Evolutionary conservation across 2,329 filamentous ascomycete species (phyloP).

Genomic region (Colletotrichum chrysophilum): DNA sequence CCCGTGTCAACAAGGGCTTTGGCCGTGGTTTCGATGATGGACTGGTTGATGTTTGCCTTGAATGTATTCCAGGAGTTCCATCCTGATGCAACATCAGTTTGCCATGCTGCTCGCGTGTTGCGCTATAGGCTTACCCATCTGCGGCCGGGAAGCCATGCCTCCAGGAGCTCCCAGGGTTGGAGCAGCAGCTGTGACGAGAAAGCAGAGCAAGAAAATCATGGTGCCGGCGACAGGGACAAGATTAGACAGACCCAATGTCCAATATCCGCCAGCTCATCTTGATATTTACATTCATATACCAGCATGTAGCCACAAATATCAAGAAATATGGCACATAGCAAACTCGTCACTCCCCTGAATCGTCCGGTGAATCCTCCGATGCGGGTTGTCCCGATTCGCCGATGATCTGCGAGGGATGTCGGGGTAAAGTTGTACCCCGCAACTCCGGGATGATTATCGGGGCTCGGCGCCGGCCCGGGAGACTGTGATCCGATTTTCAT

Average conservation of each 20-base stretch:
- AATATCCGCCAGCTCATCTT: not conserved
- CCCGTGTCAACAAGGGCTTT: not conserved
- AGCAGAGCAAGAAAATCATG: not conserved
- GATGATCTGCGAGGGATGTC: not conserved
- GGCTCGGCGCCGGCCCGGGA: not conserved
- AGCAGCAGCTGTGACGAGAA: not conserved
- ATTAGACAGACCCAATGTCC: not conserved
- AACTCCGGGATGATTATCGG: not conserved
- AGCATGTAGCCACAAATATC: not conserved
- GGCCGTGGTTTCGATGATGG: constrained; percentile 21
- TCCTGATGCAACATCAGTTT: not conserved
- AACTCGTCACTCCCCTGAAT: not conserved
- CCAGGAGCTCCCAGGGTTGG: not conserved
- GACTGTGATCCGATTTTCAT: not conserved
- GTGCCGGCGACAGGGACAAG: not conserved
- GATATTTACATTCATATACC: not conserved
- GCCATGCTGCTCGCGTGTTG: not conserved
- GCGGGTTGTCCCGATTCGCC: not conserved
- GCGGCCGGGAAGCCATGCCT: not conserved
- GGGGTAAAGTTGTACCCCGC: not conserved
- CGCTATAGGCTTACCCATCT: not conserved
- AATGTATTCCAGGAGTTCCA: constrained; percentile 21
- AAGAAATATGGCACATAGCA: not conserved
- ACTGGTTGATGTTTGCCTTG: constrained; percentile 24
- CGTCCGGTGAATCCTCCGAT: not conserved